Percentiles rank a stretch among this genome's conserved stretches.
These are phyloP conservation scores for Moesziomyces aphidis DNA, from an alignment of 1,284 basidiomycete genomes.

Conservation along the genomic window DNA sequence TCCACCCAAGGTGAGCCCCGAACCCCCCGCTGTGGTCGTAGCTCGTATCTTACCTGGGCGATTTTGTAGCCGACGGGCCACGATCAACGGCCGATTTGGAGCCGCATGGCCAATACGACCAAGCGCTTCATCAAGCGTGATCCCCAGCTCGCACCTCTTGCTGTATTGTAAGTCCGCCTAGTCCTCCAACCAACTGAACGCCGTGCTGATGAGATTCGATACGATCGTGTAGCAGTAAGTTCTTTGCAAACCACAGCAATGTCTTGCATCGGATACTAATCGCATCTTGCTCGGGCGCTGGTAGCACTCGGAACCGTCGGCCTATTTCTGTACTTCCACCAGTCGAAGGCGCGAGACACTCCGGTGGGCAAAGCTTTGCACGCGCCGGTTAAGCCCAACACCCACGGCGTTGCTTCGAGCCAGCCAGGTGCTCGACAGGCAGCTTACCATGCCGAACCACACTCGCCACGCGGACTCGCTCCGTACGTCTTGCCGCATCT, in stretches of 20 bases:
- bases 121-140: slow-evolving; percentile 30
- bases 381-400: neutral
- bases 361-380: slow-evolving; percentile 9
- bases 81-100: slow-evolving; percentile 21
- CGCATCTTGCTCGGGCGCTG: no score
- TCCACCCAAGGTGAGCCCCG: neutral
- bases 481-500: no score
- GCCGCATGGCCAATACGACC: slow-evolving; percentile 8
- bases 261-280: no score
- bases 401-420: no score
- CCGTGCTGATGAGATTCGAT: neutral
- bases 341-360: slow-evolving; percentile 11
- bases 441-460: no score
- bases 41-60: no score
- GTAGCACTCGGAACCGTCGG: slow-evolving; percentile 32
- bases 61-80: slow-evolving; percentile 12
- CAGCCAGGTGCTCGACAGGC: no score
- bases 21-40: no score
- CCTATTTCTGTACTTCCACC: slow-evolving; percentile 30
- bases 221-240: no score
- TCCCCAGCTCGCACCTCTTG: slow-evolving; percentile 34
- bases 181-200: no score
- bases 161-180: slow-evolving; percentile 17
- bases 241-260: no score
- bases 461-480: no score